Percentiles rank a stretch among this genome's conserved stretches.
Evolutionary conservation across 2,329 filamentous ascomycete species (phyloP).

Genomic region (Trichophyton schoenleinii): DNA sequence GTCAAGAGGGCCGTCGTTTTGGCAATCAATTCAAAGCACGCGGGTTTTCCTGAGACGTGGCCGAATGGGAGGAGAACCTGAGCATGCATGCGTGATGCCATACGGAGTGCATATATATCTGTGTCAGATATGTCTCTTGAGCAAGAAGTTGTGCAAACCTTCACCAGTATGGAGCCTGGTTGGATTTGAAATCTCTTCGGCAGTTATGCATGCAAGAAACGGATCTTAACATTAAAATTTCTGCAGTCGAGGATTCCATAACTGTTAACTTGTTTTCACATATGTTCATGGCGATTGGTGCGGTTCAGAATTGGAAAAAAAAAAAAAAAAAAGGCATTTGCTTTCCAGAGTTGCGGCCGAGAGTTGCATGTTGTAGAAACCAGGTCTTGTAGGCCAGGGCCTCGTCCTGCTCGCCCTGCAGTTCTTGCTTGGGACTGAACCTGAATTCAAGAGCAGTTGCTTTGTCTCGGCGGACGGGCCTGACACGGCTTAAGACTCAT

Average conservation of each 20-base stretch:
- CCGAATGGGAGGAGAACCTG: neutral
- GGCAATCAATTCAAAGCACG: neutral
- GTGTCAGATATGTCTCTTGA: neutral
- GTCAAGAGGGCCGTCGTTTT: neutral
- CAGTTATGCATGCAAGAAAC: neutral
- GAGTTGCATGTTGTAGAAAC: neutral
- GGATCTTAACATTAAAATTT: constrained; percentile 1
- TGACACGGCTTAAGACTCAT: neutral
- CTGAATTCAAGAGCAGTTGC: neutral
- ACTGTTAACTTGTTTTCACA: neutral
- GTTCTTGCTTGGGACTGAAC: neutral
- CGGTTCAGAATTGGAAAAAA: neutral
- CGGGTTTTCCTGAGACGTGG: neutral
- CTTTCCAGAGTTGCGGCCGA: neutral
- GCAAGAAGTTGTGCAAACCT: neutral
- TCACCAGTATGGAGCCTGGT: neutral
- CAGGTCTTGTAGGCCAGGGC: neutral
- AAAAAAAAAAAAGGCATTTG: neutral
- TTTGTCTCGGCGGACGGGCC: neutral
- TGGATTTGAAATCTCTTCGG: neutral
- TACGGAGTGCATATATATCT: neutral
- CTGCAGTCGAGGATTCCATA: neutral
- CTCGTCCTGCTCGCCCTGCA: neutral
- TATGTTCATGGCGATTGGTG: neutral
- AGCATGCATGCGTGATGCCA: neutral